Conservation (phyloP, 2,329 filamentous ascomycete species). For the Bertia moriformis region DNA sequence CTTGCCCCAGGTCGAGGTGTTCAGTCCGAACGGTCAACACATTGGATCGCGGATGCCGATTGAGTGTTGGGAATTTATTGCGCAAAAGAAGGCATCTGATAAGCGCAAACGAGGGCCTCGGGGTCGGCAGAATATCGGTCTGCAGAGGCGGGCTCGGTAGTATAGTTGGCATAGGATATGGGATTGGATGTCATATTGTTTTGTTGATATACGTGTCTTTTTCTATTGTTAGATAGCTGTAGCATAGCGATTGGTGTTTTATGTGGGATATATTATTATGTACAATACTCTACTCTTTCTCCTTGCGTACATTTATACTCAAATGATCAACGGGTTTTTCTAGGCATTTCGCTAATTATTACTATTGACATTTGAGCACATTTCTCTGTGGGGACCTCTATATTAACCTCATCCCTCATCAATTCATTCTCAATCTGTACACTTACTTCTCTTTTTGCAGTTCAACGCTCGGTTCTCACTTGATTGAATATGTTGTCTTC, state of each 20-base stretch:
- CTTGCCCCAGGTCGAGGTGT: slow-evolving; percentile 47
- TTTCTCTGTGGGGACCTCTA: no score
- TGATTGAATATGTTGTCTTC: background rate
- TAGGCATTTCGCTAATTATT: no score
- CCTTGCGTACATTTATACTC: no score
- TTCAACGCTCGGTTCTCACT: no score
- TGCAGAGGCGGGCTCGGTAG: background rate
- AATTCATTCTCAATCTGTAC: no score
- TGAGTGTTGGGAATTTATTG: slow-evolving; percentile 30
- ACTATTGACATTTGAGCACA: no score
- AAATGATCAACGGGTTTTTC: no score
- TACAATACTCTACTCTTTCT: background rate
- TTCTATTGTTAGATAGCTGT: background rate
- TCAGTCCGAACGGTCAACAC: slow-evolving; percentile 48
- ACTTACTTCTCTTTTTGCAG: no score
- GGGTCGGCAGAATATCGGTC: background rate
- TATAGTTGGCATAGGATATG: no score
- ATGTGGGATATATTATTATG: background rate
- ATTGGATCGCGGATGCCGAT: slow-evolving; percentile 35
- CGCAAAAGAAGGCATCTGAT: slow-evolving; percentile 17
- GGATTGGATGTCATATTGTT: background rate
- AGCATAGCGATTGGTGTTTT: slow-evolving; percentile 1
- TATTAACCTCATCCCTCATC: no score
- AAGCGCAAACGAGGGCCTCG: slow-evolving; percentile 16
- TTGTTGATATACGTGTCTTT: background rate